A percentile compares a stretch with the other conserved stretches of the same genome.
These are phyloP conservation scores for Trametopsis cervina DNA, from an alignment of 768 basidiomycete genomes.

Conservation along the genomic window DNA sequence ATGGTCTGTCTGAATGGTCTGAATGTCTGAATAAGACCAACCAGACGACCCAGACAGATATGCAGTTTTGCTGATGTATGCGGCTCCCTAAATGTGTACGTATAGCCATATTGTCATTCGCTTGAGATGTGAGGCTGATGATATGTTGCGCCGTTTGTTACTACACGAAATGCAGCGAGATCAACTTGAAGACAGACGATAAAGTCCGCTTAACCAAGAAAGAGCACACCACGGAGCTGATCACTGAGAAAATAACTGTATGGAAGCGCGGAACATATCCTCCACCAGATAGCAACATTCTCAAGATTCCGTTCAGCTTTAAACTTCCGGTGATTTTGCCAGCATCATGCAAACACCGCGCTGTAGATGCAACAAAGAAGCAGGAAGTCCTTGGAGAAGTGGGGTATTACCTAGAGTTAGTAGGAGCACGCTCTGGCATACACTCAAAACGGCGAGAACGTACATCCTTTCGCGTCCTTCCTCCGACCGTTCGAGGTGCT, in stretches of 20 bases:
- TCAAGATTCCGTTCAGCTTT: conserved; percentile 18
- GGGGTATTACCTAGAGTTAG: conserved; percentile 17
- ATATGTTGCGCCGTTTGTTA: too few species aligned
- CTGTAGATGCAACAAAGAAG: not conserved
- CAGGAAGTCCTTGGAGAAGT: conserved; percentile 6
- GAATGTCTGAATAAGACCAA: too few species aligned
- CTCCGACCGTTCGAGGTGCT: conserved; percentile 11
- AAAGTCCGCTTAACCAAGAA: too few species aligned
- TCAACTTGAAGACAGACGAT: too few species aligned
- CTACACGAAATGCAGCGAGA: too few species aligned
- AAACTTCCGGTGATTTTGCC: conserved; percentile 11
- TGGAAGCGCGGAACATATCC: conserved; percentile 13
- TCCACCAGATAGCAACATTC: conserved; percentile 8
- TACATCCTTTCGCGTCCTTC: conserved; percentile 14
- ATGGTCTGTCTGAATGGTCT: too few species aligned
- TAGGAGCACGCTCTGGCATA: conserved; percentile 15
- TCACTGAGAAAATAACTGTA: conserved; percentile 9
- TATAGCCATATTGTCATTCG: too few species aligned
- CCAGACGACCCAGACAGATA: too few species aligned
- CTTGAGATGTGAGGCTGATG: too few species aligned
- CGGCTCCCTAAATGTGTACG: too few species aligned
- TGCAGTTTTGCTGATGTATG: too few species aligned
- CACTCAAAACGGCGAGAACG: conserved; percentile 12
- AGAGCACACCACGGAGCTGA: too few species aligned
- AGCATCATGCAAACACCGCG: conserved; percentile 15